Conservation (phyloP, 495 filamentous ascomycete species). For the Delitschia confertaspora region DNA sequence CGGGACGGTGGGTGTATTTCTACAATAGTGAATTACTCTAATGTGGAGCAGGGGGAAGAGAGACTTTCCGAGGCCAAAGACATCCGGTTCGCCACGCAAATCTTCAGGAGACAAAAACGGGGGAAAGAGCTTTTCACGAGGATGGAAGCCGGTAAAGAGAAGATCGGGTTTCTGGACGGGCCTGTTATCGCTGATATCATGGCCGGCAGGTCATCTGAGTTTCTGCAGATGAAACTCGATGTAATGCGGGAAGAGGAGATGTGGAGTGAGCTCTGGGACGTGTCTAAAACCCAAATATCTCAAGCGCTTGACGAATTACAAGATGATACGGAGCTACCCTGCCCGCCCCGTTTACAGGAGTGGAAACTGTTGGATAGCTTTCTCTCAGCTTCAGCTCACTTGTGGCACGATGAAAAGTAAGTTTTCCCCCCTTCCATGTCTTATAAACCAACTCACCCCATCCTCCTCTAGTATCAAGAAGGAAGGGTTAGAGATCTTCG, state of each 20-base stretch:
- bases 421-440: too few species aligned
- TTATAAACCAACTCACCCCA: too few species aligned
- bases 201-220: conserved; percentile 1
- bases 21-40: too few species aligned
- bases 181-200: not conserved
- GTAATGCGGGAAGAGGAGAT: not conserved
- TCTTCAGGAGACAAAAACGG: conserved; percentile 5
- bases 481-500: too few species aligned
- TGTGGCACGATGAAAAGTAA: not conserved
- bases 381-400: not conserved
- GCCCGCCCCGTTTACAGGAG: too few species aligned
- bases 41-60: too few species aligned
- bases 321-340: too few species aligned
- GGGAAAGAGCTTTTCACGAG: not conserved
- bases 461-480: too few species aligned
- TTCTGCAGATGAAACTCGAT: not conserved
- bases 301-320: not conserved
- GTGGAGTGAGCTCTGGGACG: conserved; percentile 1
- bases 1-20: too few species aligned
- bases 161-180: not conserved
- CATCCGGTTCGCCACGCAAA: conserved; percentile 13
- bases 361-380: conserved; percentile 5
- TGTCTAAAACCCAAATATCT: not conserved
- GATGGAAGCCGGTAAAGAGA: conserved; percentile 1
- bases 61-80: not conserved